Evolutionary conservation across 2,329 filamentous ascomycete species (phyloP).

Genomic region (Trichoderma koningiopsis): DNA sequence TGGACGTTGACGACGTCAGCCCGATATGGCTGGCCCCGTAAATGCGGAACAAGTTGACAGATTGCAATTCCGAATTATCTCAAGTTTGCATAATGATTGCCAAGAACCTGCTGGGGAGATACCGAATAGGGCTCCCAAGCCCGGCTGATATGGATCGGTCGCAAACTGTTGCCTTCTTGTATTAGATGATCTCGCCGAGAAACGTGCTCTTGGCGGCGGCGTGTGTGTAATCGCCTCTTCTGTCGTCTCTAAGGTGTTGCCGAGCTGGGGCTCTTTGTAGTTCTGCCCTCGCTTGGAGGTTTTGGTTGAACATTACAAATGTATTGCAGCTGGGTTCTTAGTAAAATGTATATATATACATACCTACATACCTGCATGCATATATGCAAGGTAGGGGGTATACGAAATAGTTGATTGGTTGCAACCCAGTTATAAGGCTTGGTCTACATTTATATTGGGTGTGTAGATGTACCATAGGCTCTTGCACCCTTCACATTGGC

Average conservation of each 20-base stretch:
- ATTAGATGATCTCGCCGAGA: not conserved
- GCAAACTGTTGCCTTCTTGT: constrained; percentile 18
- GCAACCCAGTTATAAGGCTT: not conserved
- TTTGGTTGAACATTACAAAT: constrained; percentile 5
- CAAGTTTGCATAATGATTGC: not conserved
- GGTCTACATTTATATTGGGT: not conserved
- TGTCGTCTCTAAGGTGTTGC: not conserved
- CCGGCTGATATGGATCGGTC: constrained; percentile 3
- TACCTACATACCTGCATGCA: not conserved
- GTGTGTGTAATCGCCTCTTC: not conserved
- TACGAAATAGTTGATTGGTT: not conserved
- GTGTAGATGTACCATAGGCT: not conserved
- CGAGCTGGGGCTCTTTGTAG: not conserved
- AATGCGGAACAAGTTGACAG: not conserved
- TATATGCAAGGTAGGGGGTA: not conserved
- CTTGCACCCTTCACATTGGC: not conserved
- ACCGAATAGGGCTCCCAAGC: not conserved
- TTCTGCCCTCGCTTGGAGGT: not conserved
- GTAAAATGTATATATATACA: not conserved
- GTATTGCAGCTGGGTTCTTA: not conserved
- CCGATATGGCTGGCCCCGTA: not conserved
- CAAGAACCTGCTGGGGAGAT: not conserved
- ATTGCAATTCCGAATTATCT: not conserved
- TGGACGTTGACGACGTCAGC: not conserved
- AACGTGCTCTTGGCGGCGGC: not conserved